A percentile compares a stretch with the other conserved stretches of the same genome.
phyloP scores from a whole-genome alignment of 768 basidiomycete genomes.

The Mycena kentingensis region DNA sequence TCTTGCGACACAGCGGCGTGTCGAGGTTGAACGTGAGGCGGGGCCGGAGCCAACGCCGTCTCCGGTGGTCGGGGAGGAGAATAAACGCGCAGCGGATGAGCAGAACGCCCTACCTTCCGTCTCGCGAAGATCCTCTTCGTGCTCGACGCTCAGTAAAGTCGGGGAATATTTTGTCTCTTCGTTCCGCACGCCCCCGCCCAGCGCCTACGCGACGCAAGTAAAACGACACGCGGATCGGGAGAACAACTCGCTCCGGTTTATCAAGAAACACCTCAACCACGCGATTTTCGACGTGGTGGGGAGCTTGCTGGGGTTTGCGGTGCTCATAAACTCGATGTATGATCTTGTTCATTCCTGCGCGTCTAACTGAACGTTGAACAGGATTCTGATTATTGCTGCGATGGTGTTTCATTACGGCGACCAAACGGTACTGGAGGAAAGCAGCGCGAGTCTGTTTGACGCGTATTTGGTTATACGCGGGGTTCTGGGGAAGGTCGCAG shows the following conservation, averaged over 20 bases:
- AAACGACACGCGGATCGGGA: conserved; percentile 54
- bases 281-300: conserved; percentile 65
- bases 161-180: conserved; percentile 33
- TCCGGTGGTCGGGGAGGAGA: conserved; percentile 21
- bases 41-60: conserved; percentile 31
- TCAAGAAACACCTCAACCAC: conserved; percentile 66
- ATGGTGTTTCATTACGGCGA: conserved; percentile 73
- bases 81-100: no score
- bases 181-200: conserved; percentile 41
- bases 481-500: conserved; percentile 77
- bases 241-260: conserved; percentile 57
- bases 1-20: conserved; percentile 82
- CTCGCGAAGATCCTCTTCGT: background rate
- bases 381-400: conserved; percentile 80
- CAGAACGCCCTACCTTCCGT: no score
- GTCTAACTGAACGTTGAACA: conserved; percentile 27
- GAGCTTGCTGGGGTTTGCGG: conserved; percentile 80
- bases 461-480: conserved; percentile 74
- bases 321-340: conserved; percentile 84
- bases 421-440: conserved; percentile 26
- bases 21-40: no score
- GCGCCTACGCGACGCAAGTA: conserved; percentile 35
- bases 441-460: conserved; percentile 78
- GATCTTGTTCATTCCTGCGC: conserved; percentile 26
- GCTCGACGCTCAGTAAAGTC: conserved; percentile 12